phyloP scores from a whole-genome alignment of 495 filamentous ascomycete genomes.

The Talaromyces proteolyticus region DNA sequence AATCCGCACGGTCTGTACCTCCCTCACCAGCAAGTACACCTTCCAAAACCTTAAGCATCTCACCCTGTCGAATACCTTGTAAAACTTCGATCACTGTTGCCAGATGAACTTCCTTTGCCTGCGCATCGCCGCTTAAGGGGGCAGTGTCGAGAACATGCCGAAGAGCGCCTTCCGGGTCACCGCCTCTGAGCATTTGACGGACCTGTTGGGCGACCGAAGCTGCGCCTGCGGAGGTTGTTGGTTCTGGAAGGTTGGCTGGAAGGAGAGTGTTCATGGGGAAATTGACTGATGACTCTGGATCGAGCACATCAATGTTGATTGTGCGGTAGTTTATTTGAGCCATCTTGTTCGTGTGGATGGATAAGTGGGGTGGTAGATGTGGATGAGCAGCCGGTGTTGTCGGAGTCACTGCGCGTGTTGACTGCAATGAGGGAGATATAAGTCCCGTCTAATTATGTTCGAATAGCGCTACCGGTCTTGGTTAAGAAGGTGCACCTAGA shows the following conservation, averaged over 20 bases:
- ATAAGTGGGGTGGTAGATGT: constrained; percentile 2
- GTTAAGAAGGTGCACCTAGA: no score
- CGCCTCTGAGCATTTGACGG: constrained; percentile 75
- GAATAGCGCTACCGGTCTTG: no score
- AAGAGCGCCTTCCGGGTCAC: constrained; percentile 80
- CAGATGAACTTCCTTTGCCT: constrained; percentile 79
- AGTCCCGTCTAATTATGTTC: no score
- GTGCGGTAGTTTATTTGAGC: constrained; percentile 74
- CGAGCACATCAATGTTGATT: constrained; percentile 86
- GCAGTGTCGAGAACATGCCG: constrained; percentile 70
- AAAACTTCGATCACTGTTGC: constrained; percentile 80
- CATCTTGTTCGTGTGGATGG: constrained; percentile 27
- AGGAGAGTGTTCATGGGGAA: constrained; percentile 78
- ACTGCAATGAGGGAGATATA: no score
- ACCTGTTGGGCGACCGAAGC: constrained; percentile 70
- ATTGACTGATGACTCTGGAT: constrained; percentile 82
- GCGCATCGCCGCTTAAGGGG: constrained; percentile 64
- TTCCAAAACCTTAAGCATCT: constrained; percentile 80
- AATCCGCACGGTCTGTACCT: constrained; percentile 59
- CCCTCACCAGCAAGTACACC: constrained; percentile 65
- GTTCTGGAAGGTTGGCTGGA: constrained; percentile 53
- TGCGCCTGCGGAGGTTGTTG: constrained; percentile 64
- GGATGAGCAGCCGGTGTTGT: not conserved
- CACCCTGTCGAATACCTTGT: constrained; percentile 82
- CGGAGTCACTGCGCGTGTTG: no score